Percentiles rank a stretch among this genome's conserved stretches.
These are phyloP conservation scores for Tricholoma saponaceum DNA, from an alignment of 768 basidiomycete genomes.

Conservation along the genomic window DNA sequence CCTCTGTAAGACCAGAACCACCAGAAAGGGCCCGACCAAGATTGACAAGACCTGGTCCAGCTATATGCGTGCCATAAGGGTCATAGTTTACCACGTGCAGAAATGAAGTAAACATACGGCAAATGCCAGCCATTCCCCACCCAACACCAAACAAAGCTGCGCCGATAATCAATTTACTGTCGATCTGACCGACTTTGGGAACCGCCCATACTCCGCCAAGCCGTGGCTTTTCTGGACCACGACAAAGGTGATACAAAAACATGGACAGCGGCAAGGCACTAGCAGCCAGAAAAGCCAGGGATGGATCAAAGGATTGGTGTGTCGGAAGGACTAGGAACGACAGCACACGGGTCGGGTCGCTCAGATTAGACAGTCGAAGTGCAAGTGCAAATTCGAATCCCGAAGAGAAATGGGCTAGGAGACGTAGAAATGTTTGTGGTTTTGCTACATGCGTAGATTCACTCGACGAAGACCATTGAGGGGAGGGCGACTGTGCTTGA, in stretches of 20 bases:
- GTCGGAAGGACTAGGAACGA: slow-evolving; percentile 50
- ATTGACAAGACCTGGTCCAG: slow-evolving; percentile 61
- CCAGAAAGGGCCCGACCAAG: slow-evolving; percentile 45
- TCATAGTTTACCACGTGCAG: slow-evolving; percentile 1
- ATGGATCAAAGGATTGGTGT: slow-evolving; percentile 49
- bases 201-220: slow-evolving; percentile 44
- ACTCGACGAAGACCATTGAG: slow-evolving; percentile 2
- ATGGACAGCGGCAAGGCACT: slow-evolving; percentile 46
- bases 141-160: slow-evolving; percentile 57
- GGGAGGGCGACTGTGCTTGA: slow-evolving; percentile 4
- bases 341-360: slow-evolving; percentile 43
- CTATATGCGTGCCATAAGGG: slow-evolving; percentile 25
- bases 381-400: slow-evolving; percentile 50
- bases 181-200: slow-evolving; percentile 35
- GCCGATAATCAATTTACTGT: slow-evolving; percentile 44
- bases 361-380: slow-evolving; percentile 50
- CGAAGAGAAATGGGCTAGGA: slow-evolving; percentile 37
- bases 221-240: slow-evolving; percentile 32
- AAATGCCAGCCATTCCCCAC: slow-evolving; percentile 58
- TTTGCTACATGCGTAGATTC: slow-evolving; percentile 1
- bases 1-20: slow-evolving; percentile 27
- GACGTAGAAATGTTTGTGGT: slow-evolving; percentile 24
- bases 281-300: slow-evolving; percentile 48
- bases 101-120: slow-evolving; percentile 41
- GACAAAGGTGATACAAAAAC: slow-evolving; percentile 39